Evolutionary conservation across 768 basidiomycete species (phyloP), one percentile per base, ranked within the genome.

Genomic region (Crucibulum laeve): DNA sequence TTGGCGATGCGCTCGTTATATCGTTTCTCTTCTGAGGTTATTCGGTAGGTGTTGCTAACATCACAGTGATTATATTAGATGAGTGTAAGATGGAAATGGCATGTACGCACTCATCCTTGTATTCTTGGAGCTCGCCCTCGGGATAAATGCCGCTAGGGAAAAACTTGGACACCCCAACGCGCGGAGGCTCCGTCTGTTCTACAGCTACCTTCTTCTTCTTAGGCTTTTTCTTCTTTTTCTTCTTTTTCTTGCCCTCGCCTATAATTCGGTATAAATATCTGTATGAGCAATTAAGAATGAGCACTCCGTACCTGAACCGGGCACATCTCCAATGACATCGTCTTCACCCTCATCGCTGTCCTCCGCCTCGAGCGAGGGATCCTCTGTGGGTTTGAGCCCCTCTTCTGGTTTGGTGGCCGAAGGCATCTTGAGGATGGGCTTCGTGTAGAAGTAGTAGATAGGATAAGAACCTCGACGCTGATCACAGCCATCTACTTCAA

Each of bases 141-240:
- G 94, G 93, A 65, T 85, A 98, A 21, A 80, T 67, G n/a, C 88
- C 91, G 59, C 77, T 77, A 7, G 85, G 77, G 70, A 87, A 98
- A 43, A 98, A 76, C 62, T 91, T 93, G 53, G 87, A 86, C 49
- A 99, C 63, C 6, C 89, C 91, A 17, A 95, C 70, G 21, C 90
- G 78, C 24, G 96, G 96, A 15, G 96, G 96, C 25, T 95, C 92
- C n/a, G 78, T 79, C 68, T 98, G 94, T 55, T 80, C 77, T 5
- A 60, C 47, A 65, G 80, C 86, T 66, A 87, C 91, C 72, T 86
- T 84, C 68, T 92, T 95, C 67, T 93, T 91, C 61, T 94, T 97
- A 7, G 60, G 86, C 67, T 88, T 93, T 72, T 86, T 83, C 67
- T 92, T 95, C 67, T 93, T 91, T 61, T 94, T 97, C 72, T 95